These are phyloP conservation scores for Pezicula carpinea DNA, from an alignment of 2,329 filamentous ascomycete genomes.

Conservation along the genomic window DNA sequence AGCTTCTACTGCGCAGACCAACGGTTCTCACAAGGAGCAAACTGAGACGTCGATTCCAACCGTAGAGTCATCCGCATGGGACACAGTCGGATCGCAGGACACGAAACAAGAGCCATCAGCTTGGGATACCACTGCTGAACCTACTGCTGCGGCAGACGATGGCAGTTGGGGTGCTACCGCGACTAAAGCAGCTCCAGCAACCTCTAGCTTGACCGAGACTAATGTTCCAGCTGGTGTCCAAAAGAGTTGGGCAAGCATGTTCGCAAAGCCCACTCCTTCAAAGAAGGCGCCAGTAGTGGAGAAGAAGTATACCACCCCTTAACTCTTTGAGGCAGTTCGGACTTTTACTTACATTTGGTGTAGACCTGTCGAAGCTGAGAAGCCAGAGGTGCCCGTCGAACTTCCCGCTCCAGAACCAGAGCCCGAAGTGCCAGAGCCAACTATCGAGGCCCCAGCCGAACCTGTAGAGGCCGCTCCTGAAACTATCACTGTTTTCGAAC, in stretches of 20 bases:
- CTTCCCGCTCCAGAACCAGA: conserved; percentile 35
- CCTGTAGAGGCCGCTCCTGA: conserved; percentile 26
- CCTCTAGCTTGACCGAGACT: conserved; percentile 26
- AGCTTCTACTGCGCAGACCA: conserved; percentile 56
- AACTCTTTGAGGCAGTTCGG: conserved; percentile 14
- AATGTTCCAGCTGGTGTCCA: conserved; percentile 32
- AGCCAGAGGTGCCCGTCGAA: conserved; percentile 43
- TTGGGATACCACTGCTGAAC: conserved; percentile 28
- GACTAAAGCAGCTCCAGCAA: conserved; percentile 33
- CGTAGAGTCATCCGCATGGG: conserved; percentile 64
- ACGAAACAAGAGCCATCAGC: conserved; percentile 34
- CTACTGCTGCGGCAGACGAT: conserved; percentile 31
- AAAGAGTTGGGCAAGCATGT: conserved; percentile 74
- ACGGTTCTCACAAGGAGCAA: conserved; percentile 57
- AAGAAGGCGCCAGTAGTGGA: conserved; percentile 43
- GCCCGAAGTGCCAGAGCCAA: conserved; percentile 27
- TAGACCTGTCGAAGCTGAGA: conserved; percentile 26
- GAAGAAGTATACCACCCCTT: conserved; percentile 21
- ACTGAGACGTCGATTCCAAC: conserved; percentile 61
- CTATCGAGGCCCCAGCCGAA: conserved; percentile 36
- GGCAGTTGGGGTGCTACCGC: conserved; percentile 30
- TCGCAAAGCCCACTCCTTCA: conserved; percentile 52
- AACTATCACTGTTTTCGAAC: conserved; percentile 15
- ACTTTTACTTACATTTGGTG: conserved; percentile 13
- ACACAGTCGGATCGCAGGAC: conserved; percentile 37